These are phyloP conservation scores for Lasiodiplodia sp. DNA, from an alignment of 2,329 filamentous ascomycete species.

Conservation along the genomic window DNA sequence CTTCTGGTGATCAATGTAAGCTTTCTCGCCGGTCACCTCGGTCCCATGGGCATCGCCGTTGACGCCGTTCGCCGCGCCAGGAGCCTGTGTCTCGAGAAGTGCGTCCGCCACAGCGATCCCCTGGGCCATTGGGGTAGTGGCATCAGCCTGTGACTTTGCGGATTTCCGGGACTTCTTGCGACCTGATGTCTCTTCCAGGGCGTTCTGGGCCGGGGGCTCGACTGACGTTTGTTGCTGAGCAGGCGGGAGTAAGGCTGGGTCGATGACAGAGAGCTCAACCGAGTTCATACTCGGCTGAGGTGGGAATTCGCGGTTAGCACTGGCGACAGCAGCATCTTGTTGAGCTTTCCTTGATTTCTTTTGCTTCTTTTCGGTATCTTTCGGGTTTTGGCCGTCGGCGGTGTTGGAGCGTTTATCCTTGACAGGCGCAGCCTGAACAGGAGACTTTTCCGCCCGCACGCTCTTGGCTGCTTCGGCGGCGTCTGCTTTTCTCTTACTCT, in stretches of 20 bases:
- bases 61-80: not conserved
- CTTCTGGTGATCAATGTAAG: conserved; percentile 26
- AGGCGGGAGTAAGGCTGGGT: conserved; percentile 14
- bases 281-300: not conserved
- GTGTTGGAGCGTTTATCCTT: not conserved
- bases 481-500: conserved; percentile 22
- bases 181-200: not conserved
- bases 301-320: not conserved
- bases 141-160: not conserved
- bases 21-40: conserved; percentile 14
- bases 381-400: not conserved
- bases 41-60: not conserved
- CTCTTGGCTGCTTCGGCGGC: conserved; percentile 6
- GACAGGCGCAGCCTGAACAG: not conserved
- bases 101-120: not conserved
- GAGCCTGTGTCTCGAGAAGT: not conserved
- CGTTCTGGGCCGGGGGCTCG: not conserved
- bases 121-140: not conserved
- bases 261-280: conserved; percentile 21
- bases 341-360: conserved; percentile 16
- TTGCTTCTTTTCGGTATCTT: conserved; percentile 3
- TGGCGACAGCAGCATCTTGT: not conserved
- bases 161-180: conserved; percentile 26
- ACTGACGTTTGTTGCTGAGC: not conserved
- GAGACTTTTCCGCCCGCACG: not conserved